A percentile compares a stretch with the other conserved stretches of the same genome.
phyloP scores from a whole-genome alignment of 768 basidiomycete species.

The Hydnum rufescens region DNA sequence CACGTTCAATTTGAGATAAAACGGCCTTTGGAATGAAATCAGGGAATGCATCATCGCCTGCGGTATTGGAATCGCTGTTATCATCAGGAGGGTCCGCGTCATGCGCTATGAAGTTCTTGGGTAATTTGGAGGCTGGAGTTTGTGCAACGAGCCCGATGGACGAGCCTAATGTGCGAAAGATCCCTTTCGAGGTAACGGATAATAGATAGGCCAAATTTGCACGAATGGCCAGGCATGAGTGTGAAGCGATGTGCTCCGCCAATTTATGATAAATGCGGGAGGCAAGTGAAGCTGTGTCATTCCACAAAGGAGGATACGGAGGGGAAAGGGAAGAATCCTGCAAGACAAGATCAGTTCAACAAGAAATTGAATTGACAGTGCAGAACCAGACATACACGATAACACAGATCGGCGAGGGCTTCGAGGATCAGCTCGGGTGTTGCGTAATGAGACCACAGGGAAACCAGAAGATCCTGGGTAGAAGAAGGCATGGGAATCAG shows the following conservation, averaged over 20 bases:
- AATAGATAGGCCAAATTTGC: conserved; percentile 51
- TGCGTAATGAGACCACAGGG: conserved; percentile 30
- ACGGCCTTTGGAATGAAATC: conserved; percentile 38
- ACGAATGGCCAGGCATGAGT: conserved; percentile 28
- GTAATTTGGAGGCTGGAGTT: conserved; percentile 15
- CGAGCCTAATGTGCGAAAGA: conserved; percentile 34
- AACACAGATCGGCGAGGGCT: conserved; percentile 38
- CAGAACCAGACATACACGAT: conserved; percentile 25
- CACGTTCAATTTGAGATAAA: conserved; percentile 35
- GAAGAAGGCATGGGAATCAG: conserved; percentile 10
- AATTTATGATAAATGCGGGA: conserved; percentile 42
- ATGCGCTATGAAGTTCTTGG: conserved; percentile 8
- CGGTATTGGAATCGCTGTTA: conserved; percentile 14
- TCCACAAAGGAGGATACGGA: conserved; percentile 19
- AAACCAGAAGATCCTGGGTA: conserved; percentile 7
- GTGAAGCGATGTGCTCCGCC: conserved; percentile 30
- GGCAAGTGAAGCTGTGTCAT: conserved; percentile 31
- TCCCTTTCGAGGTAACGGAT: conserved; percentile 39
- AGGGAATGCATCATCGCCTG: conserved; percentile 26
- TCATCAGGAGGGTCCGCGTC: conserved; percentile 20
- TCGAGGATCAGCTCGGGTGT: conserved; percentile 29
- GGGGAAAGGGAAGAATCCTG: conserved; percentile 15
- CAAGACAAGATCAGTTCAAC: neutral
- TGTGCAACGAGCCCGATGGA: conserved; percentile 32
- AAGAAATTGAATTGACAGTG: conserved; percentile 8